These are phyloP conservation scores for Incumbomyces lentus DNA, from an alignment of 2,329 filamentous ascomycete species.

Conservation along the genomic window DNA sequence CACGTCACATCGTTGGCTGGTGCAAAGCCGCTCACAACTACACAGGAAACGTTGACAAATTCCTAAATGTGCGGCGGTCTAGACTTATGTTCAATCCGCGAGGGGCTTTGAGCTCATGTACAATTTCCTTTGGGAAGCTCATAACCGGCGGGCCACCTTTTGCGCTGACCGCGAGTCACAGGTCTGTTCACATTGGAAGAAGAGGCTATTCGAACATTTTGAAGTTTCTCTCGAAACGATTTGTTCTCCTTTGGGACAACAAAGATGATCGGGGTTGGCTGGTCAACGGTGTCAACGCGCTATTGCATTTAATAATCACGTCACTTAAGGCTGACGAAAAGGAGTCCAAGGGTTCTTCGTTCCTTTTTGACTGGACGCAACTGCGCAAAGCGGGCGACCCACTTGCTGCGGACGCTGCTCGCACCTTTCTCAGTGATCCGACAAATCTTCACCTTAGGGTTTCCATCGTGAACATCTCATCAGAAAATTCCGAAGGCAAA, in stretches of 20 bases:
- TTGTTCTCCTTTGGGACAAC: conserved; percentile 21
- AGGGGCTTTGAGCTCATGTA: conserved; percentile 20
- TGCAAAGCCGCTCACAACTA: conserved; percentile 12
- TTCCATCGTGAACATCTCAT: conserved; percentile 1
- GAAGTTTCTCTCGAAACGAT: conserved; percentile 23
- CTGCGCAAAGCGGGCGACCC: conserved; percentile 6
- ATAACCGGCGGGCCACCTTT: conserved; percentile 21
- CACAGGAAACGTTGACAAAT: background rate
- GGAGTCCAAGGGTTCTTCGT: conserved; percentile 3
- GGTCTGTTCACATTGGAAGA: conserved; percentile 14
- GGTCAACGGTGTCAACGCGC: conserved; percentile 27
- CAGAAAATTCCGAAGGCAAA: background rate
- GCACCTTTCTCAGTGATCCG: conserved; percentile 11
- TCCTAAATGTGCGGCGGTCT: background rate
- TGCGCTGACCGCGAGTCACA: conserved; percentile 22
- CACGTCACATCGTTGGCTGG: conserved; percentile 29
- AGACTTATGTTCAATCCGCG: conserved; percentile 2
- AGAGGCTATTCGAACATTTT: conserved; percentile 22
- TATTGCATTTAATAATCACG: conserved; percentile 29
- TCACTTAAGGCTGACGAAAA: conserved; percentile 18
- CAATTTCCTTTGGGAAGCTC: conserved; percentile 20
- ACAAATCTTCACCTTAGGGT: conserved; percentile 10
- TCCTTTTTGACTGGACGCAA: conserved; percentile 6
- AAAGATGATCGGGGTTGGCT: conserved; percentile 21
- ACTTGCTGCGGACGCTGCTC: conserved; percentile 8